These are phyloP conservation scores for Patellifolia procumbens DNA, from an alignment of 179 eudicot genomes.

Conservation along the genomic window DNA sequence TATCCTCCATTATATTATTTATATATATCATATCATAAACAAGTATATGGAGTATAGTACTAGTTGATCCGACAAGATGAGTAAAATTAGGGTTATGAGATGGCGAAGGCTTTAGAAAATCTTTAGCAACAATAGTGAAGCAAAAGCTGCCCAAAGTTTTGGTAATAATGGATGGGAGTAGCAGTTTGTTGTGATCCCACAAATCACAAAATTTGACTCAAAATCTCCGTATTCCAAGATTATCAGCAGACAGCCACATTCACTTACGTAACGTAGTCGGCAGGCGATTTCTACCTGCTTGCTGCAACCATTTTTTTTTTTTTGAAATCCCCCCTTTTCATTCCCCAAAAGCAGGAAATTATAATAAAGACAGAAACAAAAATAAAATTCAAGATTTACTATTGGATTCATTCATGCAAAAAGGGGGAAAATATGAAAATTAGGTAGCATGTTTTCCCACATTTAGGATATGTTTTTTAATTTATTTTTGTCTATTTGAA, in stretches of 20 bases:
- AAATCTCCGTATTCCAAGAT: constrained; percentile 23
- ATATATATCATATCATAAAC: background rate
- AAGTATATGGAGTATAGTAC: background rate
- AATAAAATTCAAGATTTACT: too few species aligned
- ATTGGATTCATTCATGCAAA: too few species aligned
- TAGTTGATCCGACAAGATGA: constrained; percentile 36
- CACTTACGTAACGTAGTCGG: constrained; percentile 35
- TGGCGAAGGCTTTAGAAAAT: background rate
- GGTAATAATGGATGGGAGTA: too few species aligned
- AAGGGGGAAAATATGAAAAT: background rate
- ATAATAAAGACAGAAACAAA: background rate
- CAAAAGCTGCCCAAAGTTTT: too few species aligned
- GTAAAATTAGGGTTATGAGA: constrained; percentile 32
- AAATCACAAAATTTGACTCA: constrained; percentile 3
- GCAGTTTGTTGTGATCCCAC: background rate
- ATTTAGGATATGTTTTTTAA: too few species aligned
- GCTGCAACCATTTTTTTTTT: background rate
- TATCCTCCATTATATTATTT: background rate
- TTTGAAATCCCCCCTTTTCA: constrained; percentile 3
- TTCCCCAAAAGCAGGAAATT: background rate
- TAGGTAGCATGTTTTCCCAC: too few species aligned
- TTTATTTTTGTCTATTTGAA: too few species aligned
- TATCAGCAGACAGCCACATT: background rate
- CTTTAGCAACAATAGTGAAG: constrained; percentile 41
- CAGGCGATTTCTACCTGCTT: constrained; percentile 12